These are phyloP conservation scores for Trifolium subterraneum DNA, from an alignment of 306 rosid species.

Conservation along the genomic window DNA sequence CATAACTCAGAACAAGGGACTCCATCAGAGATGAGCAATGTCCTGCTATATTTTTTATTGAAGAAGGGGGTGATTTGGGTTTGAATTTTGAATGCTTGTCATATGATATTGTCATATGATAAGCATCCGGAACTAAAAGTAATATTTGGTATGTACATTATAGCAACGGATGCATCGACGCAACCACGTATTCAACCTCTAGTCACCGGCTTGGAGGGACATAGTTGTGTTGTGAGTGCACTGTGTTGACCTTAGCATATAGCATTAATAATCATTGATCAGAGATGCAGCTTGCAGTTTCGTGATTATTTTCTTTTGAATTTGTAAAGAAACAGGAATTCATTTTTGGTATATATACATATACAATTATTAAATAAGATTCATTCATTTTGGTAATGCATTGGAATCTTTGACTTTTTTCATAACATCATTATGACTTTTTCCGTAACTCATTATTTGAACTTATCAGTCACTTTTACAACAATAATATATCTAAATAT, in stretches of 20 bases:
- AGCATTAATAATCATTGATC: slow-evolving; percentile 9
- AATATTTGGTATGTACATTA: slow-evolving; percentile 19
- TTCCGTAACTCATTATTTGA: too few relatives aligned
- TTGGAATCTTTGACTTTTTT: slow-evolving; percentile 8
- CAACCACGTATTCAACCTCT: slow-evolving; percentile 10
- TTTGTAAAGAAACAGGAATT: slow-evolving; percentile 12
- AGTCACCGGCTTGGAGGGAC: slow-evolving; percentile 30
- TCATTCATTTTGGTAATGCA: slow-evolving; percentile 17
- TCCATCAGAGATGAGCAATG: slow-evolving; percentile 31
- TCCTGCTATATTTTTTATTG: slow-evolving; percentile 21
- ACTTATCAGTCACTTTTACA: too few relatives aligned
- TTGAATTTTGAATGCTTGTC: slow-evolving; percentile 25
- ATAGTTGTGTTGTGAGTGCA: slow-evolving; percentile 14
- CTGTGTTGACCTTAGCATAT: slow-evolving; percentile 32
- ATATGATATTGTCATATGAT: slow-evolving; percentile 24
- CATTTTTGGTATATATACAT: not conserved
- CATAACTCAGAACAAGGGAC: not conserved
- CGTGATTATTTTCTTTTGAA: slow-evolving; percentile 15
- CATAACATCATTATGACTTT: not conserved
- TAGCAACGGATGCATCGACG: slow-evolving; percentile 23
- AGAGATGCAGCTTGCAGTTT: slow-evolving; percentile 21
- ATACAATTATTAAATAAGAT: slow-evolving; percentile 12
- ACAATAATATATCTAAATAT: too few relatives aligned
- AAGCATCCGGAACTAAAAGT: not conserved
- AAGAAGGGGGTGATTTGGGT: slow-evolving; percentile 15